Conservation (phyloP, 257 asterid genomes). For the Hygrophila difformis region DNA sequence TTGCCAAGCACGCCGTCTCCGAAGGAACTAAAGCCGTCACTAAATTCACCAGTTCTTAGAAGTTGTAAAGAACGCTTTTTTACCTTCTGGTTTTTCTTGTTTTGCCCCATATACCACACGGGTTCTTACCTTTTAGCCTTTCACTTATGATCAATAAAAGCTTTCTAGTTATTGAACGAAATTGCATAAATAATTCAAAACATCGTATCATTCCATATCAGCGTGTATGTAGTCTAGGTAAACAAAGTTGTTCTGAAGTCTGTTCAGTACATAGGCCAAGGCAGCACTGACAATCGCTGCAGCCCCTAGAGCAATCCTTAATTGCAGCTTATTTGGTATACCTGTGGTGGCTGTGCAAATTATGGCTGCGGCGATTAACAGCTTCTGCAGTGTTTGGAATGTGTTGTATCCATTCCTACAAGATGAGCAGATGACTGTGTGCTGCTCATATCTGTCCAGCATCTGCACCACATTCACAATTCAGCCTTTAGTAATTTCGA, state of each 20-base stretch:
- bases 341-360: constrained; percentile 57
- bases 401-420: constrained; percentile 53
- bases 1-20: background rate
- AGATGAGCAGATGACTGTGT: constrained; percentile 76
- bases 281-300: constrained; percentile 49
- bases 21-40: background rate
- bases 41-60: background rate
- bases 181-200: too few relatives aligned
- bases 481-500: too few relatives aligned
- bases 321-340: constrained; percentile 50
- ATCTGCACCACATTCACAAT: constrained; percentile 34
- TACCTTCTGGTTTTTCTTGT: too few relatives aligned
- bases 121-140: too few relatives aligned
- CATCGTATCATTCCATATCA: constrained; percentile 63
- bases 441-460: constrained; percentile 98
- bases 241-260: constrained; percentile 65
- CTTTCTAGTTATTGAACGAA: too few relatives aligned
- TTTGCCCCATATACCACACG: too few relatives aligned
- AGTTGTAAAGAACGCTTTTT: too few relatives aligned
- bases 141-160: too few relatives aligned
- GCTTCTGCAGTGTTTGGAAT: constrained; percentile 50
- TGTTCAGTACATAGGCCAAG: constrained; percentile 33
- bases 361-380: constrained; percentile 44
- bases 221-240: constrained; percentile 85
- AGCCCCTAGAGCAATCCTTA: constrained; percentile 42